phyloP scores from a whole-genome alignment of 352 stramenopile genomes.

The Pythium volutum region DNA sequence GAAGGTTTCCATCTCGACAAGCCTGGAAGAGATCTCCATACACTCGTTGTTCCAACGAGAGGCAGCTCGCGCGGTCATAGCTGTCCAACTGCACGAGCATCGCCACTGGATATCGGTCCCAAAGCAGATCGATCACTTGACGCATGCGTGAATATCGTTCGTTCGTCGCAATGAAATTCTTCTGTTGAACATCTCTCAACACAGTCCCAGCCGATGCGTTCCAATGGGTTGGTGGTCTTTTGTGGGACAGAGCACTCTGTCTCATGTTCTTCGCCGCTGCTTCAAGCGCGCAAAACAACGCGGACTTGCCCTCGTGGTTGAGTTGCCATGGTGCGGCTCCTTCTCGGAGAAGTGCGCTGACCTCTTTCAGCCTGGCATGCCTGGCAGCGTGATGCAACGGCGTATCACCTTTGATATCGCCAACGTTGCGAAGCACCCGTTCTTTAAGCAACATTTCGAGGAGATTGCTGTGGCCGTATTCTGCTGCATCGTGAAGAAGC shows the following conservation, averaged over 20 bases:
- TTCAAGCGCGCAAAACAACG: conserved; percentile 52
- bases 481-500: conserved; percentile 61
- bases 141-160: conserved; percentile 45
- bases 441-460: conserved; percentile 51
- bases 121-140: conserved; percentile 67
- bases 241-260: conserved; percentile 9
- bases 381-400: conserved; percentile 56
- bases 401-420: conserved; percentile 46
- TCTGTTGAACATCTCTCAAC: conserved; percentile 18
- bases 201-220: background rate
- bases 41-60: conserved; percentile 46
- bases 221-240: conserved; percentile 10
- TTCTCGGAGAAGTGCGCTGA: conserved; percentile 48
- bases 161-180: conserved; percentile 38
- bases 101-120: conserved; percentile 40
- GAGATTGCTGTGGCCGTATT: conserved; percentile 46
- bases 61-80: conserved; percentile 36
- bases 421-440: conserved; percentile 38
- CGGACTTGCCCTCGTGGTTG: conserved; percentile 52
- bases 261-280: conserved; percentile 30
- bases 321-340: conserved; percentile 33
- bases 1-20: conserved; percentile 49
- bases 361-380: conserved; percentile 42
- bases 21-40: conserved; percentile 56
- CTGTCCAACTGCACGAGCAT: conserved; percentile 31